phyloP scores from a whole-genome alignment of 768 basidiomycete genomes.

The Russula virescens region DNA sequence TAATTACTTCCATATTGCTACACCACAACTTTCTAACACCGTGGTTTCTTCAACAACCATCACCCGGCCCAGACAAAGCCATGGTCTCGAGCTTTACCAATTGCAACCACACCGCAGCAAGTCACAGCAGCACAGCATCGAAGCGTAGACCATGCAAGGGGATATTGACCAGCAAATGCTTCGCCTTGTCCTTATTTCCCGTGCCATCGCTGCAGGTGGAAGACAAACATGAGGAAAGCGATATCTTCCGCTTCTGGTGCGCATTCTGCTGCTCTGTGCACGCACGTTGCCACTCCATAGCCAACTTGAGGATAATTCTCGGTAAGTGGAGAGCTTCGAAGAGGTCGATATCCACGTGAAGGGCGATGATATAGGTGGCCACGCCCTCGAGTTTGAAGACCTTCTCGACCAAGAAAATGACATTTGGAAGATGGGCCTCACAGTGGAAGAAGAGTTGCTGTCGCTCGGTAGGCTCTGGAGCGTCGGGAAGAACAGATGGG shows the following conservation, averaged over 20 bases:
- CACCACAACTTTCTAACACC: no score
- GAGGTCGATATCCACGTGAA: conserved; percentile 34
- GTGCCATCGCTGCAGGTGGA: conserved; percentile 28
- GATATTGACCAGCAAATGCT: conserved; percentile 65
- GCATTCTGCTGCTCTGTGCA: conserved; percentile 48
- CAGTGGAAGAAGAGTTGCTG: conserved; percentile 84
- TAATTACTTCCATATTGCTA: no score
- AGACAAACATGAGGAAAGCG: conserved; percentile 10
- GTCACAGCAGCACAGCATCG: conserved; percentile 79
- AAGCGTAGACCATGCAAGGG: conserved; percentile 83
- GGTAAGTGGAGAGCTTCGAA: conserved; percentile 57
- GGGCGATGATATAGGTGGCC: no score
- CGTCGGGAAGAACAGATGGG: conserved; percentile 67
- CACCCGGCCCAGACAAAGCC: conserved; percentile 17
- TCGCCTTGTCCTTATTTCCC: conserved; percentile 40
- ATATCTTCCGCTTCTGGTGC: conserved; percentile 44
- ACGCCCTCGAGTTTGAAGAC: conserved; percentile 62
- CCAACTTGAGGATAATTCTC: conserved; percentile 69
- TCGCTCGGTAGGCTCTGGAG: conserved; percentile 82
- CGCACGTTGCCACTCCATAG: conserved; percentile 56
- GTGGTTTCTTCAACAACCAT: background rate
- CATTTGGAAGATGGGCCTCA: conserved; percentile 77
- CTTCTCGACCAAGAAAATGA: conserved; percentile 59
- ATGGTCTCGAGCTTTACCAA: conserved; percentile 60
- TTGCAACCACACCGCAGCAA: conserved; percentile 75